Evolutionary conservation across 73 alveolate species (phyloP), one percentile per base, ranked within the genome.

Genomic region (Tetrahymena thermophila): DNA sequence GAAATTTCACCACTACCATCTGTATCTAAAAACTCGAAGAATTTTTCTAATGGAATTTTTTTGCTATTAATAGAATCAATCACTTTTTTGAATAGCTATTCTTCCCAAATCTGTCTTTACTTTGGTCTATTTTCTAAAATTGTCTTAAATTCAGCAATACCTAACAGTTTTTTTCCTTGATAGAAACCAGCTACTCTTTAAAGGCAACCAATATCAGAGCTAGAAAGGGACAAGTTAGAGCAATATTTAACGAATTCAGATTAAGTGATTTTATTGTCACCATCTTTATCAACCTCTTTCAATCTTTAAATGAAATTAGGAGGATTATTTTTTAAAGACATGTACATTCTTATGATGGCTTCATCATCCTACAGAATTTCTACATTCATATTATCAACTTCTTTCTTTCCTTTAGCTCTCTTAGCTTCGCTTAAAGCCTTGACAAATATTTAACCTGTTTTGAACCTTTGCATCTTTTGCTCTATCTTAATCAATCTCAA

Each of bases 391-490:
- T 1, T 28, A 71, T 71, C 89, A 23, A 71, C 89, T 23, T 71
- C 89, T 31, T 71, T 71, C 89, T 71, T 71, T n/a, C 89, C 89
- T 71, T 71, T 71, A 28, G 37, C 89, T 71, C 89, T 71, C 89
- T 71, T 71, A 31, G 93, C 85, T 5, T 57, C 44, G 14, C 56
- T 94, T 85, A 85, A 94, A 40, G 95, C 93, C 25, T 94, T 96
- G 16, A 94, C 43, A 96, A 96, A 94, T 21, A 96, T 94, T 34
- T 96, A 93, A 43, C 97, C 97, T n/a, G 97, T 95, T 95, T 94
- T 94, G 9, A 84, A 50, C 34, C 97, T 56, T 25, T 84, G 35
- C 35, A 94, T 94, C 50, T 93, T 94, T 35, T 96, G 93, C 21
- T 94, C 94, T n/a, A 71, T 94, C 34, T 96, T 89, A 13, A 85